Conservation (phyloP, 1,139 yeast genomes). For the Kodamaea derodonti region DNA sequence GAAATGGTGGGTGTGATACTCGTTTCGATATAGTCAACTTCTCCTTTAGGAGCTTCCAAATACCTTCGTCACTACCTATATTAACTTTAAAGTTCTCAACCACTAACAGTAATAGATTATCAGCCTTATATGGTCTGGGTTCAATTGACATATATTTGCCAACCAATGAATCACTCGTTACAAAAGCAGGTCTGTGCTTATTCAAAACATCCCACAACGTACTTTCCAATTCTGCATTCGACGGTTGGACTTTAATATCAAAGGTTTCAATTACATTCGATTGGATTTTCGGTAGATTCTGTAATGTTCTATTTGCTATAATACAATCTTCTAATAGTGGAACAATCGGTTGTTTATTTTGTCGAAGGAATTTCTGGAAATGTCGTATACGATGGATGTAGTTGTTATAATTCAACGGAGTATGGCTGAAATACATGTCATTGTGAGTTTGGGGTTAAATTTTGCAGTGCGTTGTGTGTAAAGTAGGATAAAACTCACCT, state of each 20-base stretch:
- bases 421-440: conserved; percentile 13
- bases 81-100: conserved; percentile 2
- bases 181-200: conserved; percentile 1
- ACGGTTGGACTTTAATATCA: conserved; percentile 5
- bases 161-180: conserved; percentile 3
- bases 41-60: background rate
- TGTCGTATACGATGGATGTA: conserved; percentile 17
- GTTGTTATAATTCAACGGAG: conserved; percentile 28
- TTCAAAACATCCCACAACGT: conserved; percentile 4
- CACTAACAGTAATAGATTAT: conserved; percentile 14
- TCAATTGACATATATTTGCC: conserved; percentile 17
- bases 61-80: background rate
- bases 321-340: conserved; percentile 21
- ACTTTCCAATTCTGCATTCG: conserved; percentile 6
- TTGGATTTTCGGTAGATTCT: conserved; percentile 3
- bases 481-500: no score
- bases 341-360: conserved; percentile 3
- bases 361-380: conserved; percentile 7
- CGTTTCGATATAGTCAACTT: background rate
- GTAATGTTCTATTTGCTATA: conserved; percentile 21
- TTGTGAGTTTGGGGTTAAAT: no score
- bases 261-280: conserved; percentile 3
- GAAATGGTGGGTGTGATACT: background rate
- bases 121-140: conserved; percentile 22
- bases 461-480: no score